Evolutionary conservation across 2,329 filamentous ascomycete species (phyloP).

Genomic region (Pseudogymnoascus verrucosus): DNA sequence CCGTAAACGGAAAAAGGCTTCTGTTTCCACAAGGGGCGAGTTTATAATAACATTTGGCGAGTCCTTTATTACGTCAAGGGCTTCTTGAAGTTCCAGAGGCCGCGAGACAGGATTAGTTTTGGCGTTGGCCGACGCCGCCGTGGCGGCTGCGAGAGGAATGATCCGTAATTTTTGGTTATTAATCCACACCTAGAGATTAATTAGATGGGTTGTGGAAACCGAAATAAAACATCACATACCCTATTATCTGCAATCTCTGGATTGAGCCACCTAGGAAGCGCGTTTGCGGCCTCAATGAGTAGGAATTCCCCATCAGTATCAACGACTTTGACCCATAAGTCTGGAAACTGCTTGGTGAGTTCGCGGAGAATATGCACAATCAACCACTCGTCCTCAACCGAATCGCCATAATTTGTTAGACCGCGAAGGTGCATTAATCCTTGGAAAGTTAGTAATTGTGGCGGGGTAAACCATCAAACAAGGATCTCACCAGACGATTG

Average conservation of each 20-base stretch:
- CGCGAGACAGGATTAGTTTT: slow-evolving; percentile 31
- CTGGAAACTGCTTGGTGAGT: slow-evolving; percentile 62
- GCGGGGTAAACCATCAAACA: slow-evolving; percentile 9
- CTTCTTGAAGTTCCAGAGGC: slow-evolving; percentile 54
- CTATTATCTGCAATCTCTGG: slow-evolving; percentile 83
- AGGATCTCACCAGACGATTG: slow-evolving; percentile 45
- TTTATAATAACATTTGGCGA: slow-evolving; percentile 55
- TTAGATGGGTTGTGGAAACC: slow-evolving; percentile 14
- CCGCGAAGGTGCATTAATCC: slow-evolving; percentile 62
- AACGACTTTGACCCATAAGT: slow-evolving; percentile 73
- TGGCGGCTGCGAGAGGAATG: slow-evolving; percentile 47
- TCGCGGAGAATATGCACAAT: slow-evolving; percentile 84
- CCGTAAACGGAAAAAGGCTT: slow-evolving; percentile 81
- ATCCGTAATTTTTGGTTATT: slow-evolving; percentile 67
- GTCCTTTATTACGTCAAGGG: slow-evolving; percentile 51
- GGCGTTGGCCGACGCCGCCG: slow-evolving; percentile 29
- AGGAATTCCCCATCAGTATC: slow-evolving; percentile 95
- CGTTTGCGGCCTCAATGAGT: slow-evolving; percentile 84
- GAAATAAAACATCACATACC: slow-evolving; percentile 28
- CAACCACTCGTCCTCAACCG: slow-evolving; percentile 95
- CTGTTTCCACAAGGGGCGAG: slow-evolving; percentile 68
- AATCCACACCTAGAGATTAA: slow-evolving; percentile 62
- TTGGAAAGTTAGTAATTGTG: slow-evolving; percentile 19
- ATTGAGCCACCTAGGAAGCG: slow-evolving; percentile 81
- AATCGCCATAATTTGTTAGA: slow-evolving; percentile 81